Percentiles rank a stretch among this genome's conserved stretches.
These are phyloP conservation scores for Protea cynaroides DNA, from an alignment of 164 flowering plant genomes.

Conservation along the genomic window DNA sequence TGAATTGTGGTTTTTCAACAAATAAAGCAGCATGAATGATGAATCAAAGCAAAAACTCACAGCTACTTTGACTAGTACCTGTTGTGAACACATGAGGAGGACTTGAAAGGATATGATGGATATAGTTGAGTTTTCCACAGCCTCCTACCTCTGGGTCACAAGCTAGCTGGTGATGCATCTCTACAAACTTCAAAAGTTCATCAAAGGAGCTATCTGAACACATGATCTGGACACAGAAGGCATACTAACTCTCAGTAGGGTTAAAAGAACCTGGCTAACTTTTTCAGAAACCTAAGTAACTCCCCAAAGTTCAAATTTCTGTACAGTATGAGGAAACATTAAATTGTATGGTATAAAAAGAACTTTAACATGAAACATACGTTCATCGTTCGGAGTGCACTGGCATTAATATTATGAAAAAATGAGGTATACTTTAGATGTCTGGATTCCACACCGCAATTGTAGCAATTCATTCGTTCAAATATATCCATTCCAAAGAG, in stretches of 20 bases:
- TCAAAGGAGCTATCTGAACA: slow-evolving; percentile 68
- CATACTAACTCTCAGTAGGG: not conserved
- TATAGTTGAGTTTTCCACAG: slow-evolving; percentile 81
- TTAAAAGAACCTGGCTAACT: not conserved
- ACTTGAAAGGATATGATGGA: slow-evolving; percentile 70
- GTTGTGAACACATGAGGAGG: slow-evolving; percentile 85
- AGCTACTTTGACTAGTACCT: slow-evolving; percentile 34
- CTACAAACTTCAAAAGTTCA: slow-evolving; percentile 76
- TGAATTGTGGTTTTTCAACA: not conserved
- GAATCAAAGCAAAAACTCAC: not conserved
- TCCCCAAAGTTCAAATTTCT: not conserved
- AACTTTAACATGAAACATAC: slow-evolving; percentile 12
- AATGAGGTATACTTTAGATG: slow-evolving; percentile 86
- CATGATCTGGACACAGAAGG: slow-evolving; percentile 40
- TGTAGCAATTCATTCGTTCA: slow-evolving; percentile 74
- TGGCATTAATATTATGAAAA: slow-evolving; percentile 75
- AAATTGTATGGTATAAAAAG: not conserved
- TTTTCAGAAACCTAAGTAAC: not conserved
- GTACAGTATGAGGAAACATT: too few species aligned
- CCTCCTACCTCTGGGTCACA: slow-evolving; percentile 92
- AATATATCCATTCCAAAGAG: slow-evolving; percentile 53
- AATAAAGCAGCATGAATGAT: not conserved
- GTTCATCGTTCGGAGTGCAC: slow-evolving; percentile 55
- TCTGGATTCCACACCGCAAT: slow-evolving; percentile 79
- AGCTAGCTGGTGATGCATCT: slow-evolving; percentile 88